phyloP scores from a whole-genome alignment of 257 asterid genomes.

The Mentha longifolia region DNA sequence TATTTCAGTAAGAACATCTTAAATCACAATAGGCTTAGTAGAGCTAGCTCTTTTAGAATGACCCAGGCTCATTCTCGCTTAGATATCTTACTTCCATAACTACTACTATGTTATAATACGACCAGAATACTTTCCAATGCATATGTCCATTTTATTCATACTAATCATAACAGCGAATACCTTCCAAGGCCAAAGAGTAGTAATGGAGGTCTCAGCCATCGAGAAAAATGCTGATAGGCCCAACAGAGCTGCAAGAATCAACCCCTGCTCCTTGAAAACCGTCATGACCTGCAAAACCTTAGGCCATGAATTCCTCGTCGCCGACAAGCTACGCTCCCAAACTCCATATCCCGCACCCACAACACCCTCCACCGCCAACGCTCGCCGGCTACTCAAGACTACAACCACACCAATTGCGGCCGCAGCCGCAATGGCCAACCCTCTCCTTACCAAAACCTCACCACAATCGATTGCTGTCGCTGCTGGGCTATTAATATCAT shows the following conservation, averaged over 20 bases:
- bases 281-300: slow-evolving; percentile 72
- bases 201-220: slow-evolving; percentile 98
- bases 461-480: slow-evolving; percentile 21
- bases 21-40: neutral
- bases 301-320: slow-evolving; percentile 80
- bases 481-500: slow-evolving; percentile 23
- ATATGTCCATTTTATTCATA: neutral
- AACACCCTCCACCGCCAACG: slow-evolving; percentile 64
- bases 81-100: neutral
- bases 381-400: slow-evolving; percentile 62
- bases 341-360: slow-evolving; percentile 54
- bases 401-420: slow-evolving; percentile 62
- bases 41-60: slow-evolving; percentile 20
- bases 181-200: slow-evolving; percentile 99
- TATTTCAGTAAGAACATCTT: slow-evolving; percentile 16
- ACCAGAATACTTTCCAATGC: neutral
- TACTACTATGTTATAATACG: neutral
- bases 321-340: slow-evolving; percentile 64
- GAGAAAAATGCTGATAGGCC: slow-evolving; percentile 98
- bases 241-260: slow-evolving; percentile 76
- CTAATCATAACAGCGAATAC: slow-evolving; percentile 41
- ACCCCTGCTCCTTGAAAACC: slow-evolving; percentile 89
- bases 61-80: neutral
- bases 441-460: slow-evolving; percentile 51
- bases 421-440: slow-evolving; percentile 56